phyloP scores from a whole-genome alignment of 768 basidiomycete genomes.

The Leccinellum luteum region DNA sequence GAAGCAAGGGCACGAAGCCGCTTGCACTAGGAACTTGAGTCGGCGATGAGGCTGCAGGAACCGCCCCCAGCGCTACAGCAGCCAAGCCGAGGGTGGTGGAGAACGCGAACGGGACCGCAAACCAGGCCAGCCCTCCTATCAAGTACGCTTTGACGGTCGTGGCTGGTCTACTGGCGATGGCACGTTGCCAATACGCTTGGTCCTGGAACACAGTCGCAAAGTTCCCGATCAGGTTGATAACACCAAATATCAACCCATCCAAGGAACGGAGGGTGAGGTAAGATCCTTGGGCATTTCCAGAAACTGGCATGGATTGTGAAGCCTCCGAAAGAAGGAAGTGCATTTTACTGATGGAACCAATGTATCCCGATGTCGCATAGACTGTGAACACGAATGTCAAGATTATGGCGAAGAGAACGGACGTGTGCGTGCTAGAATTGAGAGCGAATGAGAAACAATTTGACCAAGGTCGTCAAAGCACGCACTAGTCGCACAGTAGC shows the following conservation, averaged over 20 bases:
- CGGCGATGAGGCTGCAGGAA: constrained; percentile 27
- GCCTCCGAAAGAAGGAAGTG: constrained; percentile 71
- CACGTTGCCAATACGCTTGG: constrained; percentile 89
- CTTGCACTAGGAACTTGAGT: constrained; percentile 47
- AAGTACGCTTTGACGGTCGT: constrained; percentile 91
- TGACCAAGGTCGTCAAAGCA: constrained; percentile 2
- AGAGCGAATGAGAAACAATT: background rate
- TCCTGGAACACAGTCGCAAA: constrained; percentile 65
- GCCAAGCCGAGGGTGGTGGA: constrained; percentile 86
- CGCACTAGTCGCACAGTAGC: constrained; percentile 81
- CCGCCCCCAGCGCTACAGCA: constrained; percentile 73
- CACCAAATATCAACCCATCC: constrained; percentile 76
- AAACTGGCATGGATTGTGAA: constrained; percentile 54
- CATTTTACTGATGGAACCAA: constrained; percentile 78
- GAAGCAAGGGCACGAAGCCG: constrained; percentile 40
- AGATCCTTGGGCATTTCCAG: constrained; percentile 81
- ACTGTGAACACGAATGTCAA: constrained; percentile 75
- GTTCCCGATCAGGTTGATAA: constrained; percentile 87
- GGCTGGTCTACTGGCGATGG: constrained; percentile 81
- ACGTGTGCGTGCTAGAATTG: constrained; percentile 70
- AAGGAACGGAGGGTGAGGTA: constrained; percentile 82
- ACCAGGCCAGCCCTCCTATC: constrained; percentile 89
- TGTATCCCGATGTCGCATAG: constrained; percentile 74
- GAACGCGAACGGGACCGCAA: constrained; percentile 83
- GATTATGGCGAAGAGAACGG: constrained; percentile 85